These are phyloP conservation scores for Nematocida sp. DNA, from an alignment of 371 early-diverging fungal species.

Conservation along the genomic window DNA sequence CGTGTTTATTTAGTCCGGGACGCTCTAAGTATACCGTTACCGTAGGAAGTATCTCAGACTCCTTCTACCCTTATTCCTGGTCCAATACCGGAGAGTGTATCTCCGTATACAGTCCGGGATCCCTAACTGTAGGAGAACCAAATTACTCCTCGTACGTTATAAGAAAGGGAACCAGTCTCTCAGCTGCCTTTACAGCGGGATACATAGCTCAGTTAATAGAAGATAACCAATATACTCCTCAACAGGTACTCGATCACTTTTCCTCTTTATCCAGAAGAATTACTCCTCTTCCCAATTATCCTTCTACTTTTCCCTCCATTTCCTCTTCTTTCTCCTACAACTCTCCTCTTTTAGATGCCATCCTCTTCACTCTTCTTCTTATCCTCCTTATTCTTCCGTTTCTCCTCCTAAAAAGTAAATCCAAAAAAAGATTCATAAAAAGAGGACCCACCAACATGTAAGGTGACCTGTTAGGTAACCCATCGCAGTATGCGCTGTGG, in stretches of 20 bases:
- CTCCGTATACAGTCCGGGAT: slow-evolving; percentile 8
- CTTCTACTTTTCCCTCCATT: background rate
- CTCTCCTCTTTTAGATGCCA: background rate
- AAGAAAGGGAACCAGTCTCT: slow-evolving; percentile 32
- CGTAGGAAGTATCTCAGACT: slow-evolving; percentile 52
- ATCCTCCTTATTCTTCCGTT: background rate
- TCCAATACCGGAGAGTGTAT: slow-evolving; percentile 31
- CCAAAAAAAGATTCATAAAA: background rate
- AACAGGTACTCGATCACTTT: background rate
- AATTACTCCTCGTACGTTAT: background rate
- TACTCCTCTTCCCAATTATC: background rate
- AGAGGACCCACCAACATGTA: background rate
- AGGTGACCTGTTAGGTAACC: background rate
- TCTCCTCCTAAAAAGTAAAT: background rate
- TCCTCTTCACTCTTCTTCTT: background rate
- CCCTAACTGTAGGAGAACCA: slow-evolving; percentile 21
- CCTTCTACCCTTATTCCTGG: slow-evolving; percentile 4
- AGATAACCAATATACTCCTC: background rate
- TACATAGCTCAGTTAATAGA: slow-evolving; percentile 27
- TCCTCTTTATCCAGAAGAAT: background rate
- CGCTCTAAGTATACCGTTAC: slow-evolving; percentile 57
- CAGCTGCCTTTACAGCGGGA: slow-evolving; percentile 44
- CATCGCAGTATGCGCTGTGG: too few species aligned
- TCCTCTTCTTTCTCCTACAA: background rate
- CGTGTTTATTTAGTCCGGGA: slow-evolving; percentile 63